Conservation (phyloP, 768 basidiomycete species). For the Tulasnella sp. region DNA sequence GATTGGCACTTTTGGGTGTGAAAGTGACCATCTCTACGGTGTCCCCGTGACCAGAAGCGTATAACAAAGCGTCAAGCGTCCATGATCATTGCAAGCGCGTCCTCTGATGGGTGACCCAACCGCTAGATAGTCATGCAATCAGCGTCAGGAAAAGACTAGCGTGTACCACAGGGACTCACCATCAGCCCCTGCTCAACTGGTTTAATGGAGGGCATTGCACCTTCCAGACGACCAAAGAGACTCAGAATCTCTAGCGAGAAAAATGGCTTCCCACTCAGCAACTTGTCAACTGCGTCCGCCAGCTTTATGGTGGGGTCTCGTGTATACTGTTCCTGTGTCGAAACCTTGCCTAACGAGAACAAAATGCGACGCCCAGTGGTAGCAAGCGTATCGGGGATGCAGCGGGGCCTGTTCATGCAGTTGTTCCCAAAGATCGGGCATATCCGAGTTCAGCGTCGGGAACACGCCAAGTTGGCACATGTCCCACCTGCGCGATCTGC, state of each 20-base stretch:
- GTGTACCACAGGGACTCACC: background rate
- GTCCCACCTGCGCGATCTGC: background rate
- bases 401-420: background rate
- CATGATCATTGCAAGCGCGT: background rate
- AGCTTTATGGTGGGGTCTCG: background rate
- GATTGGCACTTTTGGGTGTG: background rate
- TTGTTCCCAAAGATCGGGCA: background rate
- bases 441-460: background rate
- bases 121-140: background rate
- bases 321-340: background rate
- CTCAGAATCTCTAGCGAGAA: conserved; percentile 1
- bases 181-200: background rate
- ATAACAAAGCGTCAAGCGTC: conserved; percentile 4
- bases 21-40: background rate
- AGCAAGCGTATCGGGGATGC: background rate
- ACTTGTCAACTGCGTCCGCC: background rate
- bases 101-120: too few relatives aligned
- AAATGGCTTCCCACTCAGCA: background rate
- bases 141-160: background rate
- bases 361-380: background rate
- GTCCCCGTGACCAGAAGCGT: background rate
- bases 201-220: background rate
- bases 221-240: background rate
- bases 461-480: background rate
- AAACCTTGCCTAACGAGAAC: background rate